Conservation (phyloP, 345 rosid species). For the Salix brachista region DNA sequence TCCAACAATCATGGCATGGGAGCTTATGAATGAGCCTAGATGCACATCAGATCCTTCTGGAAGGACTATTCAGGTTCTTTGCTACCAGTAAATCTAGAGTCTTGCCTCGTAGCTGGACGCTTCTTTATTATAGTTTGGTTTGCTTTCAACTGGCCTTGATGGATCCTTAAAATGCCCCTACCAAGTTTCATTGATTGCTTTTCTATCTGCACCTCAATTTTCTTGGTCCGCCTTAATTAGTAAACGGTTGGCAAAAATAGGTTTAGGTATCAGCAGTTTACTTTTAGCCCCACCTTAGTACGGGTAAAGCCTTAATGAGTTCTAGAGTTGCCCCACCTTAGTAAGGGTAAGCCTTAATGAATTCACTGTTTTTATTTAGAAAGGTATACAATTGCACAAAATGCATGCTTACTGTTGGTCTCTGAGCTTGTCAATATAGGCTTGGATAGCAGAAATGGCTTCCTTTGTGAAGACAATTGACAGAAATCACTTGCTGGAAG, state of each 20-base stretch:
- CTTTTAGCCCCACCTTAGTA: neutral
- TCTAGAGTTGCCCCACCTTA: neutral
- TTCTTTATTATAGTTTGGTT: neutral
- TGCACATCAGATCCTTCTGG: constrained; percentile 33
- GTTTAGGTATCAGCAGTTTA: neutral
- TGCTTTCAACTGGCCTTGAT: neutral
- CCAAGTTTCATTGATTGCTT: neutral
- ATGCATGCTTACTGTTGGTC: neutral
- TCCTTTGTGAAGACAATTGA: constrained; percentile 27
- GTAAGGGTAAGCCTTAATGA: neutral
- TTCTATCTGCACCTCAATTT: neutral
- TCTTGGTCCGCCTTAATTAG: neutral
- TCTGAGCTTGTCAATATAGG: constrained; percentile 40
- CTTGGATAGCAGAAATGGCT: constrained; percentile 35
- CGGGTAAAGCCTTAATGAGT: neutral
- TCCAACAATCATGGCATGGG: constrained; percentile 36
- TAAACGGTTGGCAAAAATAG: neutral
- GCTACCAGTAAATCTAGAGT: neutral
- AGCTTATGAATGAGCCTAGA: constrained; percentile 36
- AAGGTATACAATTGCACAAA: neutral
- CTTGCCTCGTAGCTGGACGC: neutral
- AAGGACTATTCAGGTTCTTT: constrained; percentile 27
- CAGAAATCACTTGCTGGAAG: constrained; percentile 35
- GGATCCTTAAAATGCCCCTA: neutral
- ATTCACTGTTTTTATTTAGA: neutral